Evolutionary conservation across 352 stramenopile genomes (phyloP).

Genomic region (Globisporangium paroecandrum): DNA sequence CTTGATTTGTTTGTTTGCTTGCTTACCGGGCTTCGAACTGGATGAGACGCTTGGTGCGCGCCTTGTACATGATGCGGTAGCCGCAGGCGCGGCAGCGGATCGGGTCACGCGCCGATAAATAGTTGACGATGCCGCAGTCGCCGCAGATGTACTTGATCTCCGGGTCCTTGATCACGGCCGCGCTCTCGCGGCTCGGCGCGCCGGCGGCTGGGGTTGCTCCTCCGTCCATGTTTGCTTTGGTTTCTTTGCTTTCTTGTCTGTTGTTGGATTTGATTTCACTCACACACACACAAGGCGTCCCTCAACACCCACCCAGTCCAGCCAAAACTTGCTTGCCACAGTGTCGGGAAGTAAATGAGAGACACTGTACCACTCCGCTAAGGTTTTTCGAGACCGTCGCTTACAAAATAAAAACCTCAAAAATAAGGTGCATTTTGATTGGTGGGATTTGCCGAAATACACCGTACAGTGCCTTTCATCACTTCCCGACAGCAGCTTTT

Average conservation of each 20-base stretch:
- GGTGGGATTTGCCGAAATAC: not conserved
- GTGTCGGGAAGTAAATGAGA: not conserved
- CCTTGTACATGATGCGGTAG: constrained; percentile 98
- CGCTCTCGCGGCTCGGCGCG: constrained; percentile 41
- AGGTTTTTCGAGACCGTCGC: not conserved
- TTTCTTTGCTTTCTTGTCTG: constrained; percentile 1
- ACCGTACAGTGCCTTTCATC: not conserved
- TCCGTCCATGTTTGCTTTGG: constrained; percentile 58
- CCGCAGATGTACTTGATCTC: constrained; percentile 97
- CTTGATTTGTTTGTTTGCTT: constrained; percentile 1
- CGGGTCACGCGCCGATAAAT: constrained; percentile 93
- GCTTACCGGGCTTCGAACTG: constrained; percentile 89
- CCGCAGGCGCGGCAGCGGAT: constrained; percentile 95
- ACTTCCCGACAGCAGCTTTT: not conserved
- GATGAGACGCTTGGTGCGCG: constrained; percentile 93
- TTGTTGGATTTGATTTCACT: not conserved
- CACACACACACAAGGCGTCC: not conserved
- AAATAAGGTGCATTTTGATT: constrained; percentile 16
- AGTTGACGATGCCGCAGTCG: constrained; percentile 94
- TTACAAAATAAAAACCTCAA: constrained; percentile 9
- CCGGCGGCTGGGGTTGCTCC: constrained; percentile 70
- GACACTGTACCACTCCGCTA: not conserved
- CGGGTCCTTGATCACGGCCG: constrained; percentile 74
- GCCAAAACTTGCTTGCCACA: not conserved
- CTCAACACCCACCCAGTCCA: not conserved